These are phyloP conservation scores for Tephrocybe sp. DNA, from an alignment of 768 basidiomycete species.

Conservation along the genomic window DNA sequence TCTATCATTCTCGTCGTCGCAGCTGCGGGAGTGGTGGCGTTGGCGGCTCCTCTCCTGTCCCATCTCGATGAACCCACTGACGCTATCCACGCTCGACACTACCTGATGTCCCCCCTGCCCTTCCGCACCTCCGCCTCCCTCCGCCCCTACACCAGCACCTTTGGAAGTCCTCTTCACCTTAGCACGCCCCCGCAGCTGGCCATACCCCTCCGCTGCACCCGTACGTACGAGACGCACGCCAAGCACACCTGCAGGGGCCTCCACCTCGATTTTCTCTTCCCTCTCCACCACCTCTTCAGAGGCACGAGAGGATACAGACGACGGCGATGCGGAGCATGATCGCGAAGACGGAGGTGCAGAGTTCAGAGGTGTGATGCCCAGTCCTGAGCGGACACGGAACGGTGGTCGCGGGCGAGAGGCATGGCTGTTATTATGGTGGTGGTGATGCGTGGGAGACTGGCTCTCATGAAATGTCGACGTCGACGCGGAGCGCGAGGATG, in stretches of 20 bases:
- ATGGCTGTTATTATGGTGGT: too few relatives aligned
- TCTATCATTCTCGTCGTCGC: neutral
- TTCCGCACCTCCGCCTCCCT: neutral
- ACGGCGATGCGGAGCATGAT: conserved; percentile 8
- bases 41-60: too few relatives aligned
- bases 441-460: conserved; percentile 14
- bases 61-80: neutral
- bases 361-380: conserved; percentile 17
- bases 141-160: neutral
- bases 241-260: conserved; percentile 17
- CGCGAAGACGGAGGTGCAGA: conserved; percentile 19
- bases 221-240: conserved; percentile 24
- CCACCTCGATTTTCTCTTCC: conserved; percentile 1
- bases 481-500: conserved; percentile 26
- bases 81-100: neutral
- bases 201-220: neutral
- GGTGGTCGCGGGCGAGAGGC: conserved; percentile 2
- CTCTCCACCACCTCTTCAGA: conserved; percentile 6
- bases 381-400: conserved; percentile 8
- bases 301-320: conserved; percentile 11
- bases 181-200: conserved; percentile 18
- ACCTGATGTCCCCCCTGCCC: too few relatives aligned
- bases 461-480: conserved; percentile 19
- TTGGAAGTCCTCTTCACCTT: conserved; percentile 15
- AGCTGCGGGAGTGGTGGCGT: too few relatives aligned